Percentiles rank a stretch among this genome's conserved stretches.
phyloP scores from a whole-genome alignment of 2,329 filamentous ascomycete species.

The Ilyonectria sp. region DNA sequence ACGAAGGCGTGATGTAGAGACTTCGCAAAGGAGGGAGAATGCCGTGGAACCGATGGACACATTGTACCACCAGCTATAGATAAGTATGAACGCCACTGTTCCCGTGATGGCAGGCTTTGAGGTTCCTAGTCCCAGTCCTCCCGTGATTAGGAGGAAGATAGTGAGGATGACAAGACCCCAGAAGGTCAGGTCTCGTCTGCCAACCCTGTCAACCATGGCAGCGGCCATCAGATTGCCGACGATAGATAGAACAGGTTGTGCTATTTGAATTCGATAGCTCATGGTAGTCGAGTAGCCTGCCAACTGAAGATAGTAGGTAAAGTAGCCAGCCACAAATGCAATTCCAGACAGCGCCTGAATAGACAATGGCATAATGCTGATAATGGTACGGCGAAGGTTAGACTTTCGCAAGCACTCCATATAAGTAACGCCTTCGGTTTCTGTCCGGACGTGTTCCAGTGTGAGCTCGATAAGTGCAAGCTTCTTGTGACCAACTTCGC shows the following conservation, averaged over 20 bases:
- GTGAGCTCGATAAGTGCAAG: constrained; percentile 30
- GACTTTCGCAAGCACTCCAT: constrained; percentile 35
- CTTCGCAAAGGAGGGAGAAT: constrained; percentile 32
- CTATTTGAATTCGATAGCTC: constrained; percentile 25
- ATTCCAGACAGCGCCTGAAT: constrained; percentile 29
- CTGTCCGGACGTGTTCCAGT: constrained; percentile 14
- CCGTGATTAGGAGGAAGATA: constrained; percentile 29
- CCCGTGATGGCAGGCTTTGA: constrained; percentile 20
- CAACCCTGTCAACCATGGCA: constrained; percentile 28
- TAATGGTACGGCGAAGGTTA: constrained; percentile 36
- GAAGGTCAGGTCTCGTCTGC: constrained; percentile 29
- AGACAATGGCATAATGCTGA: constrained; percentile 30
- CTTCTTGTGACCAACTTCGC: constrained; percentile 18
- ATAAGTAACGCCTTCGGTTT: constrained; percentile 33
- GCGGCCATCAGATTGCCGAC: constrained; percentile 32
- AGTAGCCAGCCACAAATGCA: constrained; percentile 30
- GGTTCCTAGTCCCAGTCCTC: constrained; percentile 15
- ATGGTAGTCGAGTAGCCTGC: constrained; percentile 19
- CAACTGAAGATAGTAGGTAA: constrained; percentile 34
- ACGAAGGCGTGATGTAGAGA: constrained; percentile 32
- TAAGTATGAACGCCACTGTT: constrained; percentile 27
- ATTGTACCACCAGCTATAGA: constrained; percentile 36
- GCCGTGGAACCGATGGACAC: constrained; percentile 29
- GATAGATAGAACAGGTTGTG: constrained; percentile 21
- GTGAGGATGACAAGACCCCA: constrained; percentile 31